A percentile compares a stretch with the other conserved stretches of the same genome.
Evolutionary conservation across 164 flowering plant genomes (phyloP).

Genomic region (Cinnamomum micranthum): DNA sequence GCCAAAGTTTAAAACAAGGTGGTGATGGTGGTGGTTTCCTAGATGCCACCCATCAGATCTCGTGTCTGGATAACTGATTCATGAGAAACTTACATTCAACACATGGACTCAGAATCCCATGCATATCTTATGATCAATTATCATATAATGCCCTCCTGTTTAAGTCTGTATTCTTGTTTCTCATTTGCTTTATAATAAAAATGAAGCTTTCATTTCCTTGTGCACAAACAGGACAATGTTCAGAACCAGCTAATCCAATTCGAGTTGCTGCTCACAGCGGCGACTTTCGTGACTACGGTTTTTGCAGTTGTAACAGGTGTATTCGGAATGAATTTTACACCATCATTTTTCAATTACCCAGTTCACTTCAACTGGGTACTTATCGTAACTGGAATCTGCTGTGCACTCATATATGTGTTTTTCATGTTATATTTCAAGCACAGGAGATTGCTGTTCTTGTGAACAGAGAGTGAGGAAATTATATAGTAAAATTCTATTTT

Average conservation of each 20-base stretch:
- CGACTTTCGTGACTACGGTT: constrained; percentile 77
- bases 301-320: constrained; percentile 84
- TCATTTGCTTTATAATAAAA: background rate
- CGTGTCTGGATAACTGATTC: too few species aligned
- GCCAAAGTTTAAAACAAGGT: too few species aligned
- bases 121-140: too few species aligned
- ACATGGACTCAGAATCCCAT: too few species aligned
- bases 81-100: too few species aligned
- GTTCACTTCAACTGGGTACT: constrained; percentile 67
- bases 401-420: constrained; percentile 44
- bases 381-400: constrained; percentile 40
- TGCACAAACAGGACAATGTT: constrained; percentile 67
- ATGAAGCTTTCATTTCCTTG: background rate
- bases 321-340: constrained; percentile 87
- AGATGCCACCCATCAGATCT: too few species aligned
- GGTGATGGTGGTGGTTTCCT: too few species aligned
- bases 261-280: constrained; percentile 86
- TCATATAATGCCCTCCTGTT: background rate
- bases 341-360: constrained; percentile 47
- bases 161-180: background rate
- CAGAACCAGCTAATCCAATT: constrained; percentile 92
- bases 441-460: constrained; percentile 68
- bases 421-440: constrained; percentile 66
- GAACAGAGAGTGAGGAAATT: background rate
- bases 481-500: too few species aligned